Evolutionary conservation across 169 alveolate genomes (phyloP), one percentile per base, ranked within the genome.

Genomic region (Pseudocohnilembus persalinus): DNA sequence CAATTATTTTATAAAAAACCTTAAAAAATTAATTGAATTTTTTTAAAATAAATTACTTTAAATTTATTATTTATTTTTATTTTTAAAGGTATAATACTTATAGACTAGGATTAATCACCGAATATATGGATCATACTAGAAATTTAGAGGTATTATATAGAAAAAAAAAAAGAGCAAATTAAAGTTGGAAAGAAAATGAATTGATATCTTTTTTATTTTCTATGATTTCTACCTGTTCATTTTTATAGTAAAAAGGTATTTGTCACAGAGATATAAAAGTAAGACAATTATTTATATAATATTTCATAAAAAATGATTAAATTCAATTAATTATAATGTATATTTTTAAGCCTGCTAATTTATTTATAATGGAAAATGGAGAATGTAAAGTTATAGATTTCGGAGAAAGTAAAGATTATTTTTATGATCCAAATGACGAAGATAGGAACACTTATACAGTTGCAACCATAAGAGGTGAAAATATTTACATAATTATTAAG

Each of bases 391-490:
- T 95, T 0, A 95, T 95, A 32, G 97, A 95, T 84, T 95, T 95
- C 75, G 97, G 97, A 30, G 97, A 95, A 85, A 90, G 95, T 33
- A 95, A 95, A 78, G 97, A 95, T 83, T 93, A 85, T 49, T 90
- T 93, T 81, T 90, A 88, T 83, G 97, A 95, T 34, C 92, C 82
- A 0, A 96, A 95, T 29, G 96, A 95, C 88, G 96, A 94, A 72
- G 94, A 92, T 0, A 89, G 90, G 29, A 88, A 93, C n/a, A 94
- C 96, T 1, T 80, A 86, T 63, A 86, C 90, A 15, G 83, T 86
- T 74, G 84, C 84, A 49, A 79, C 84, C 49, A 79, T 79, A n/a
- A 79, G 84, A 91, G 83, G n/a, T n/a, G n/a, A n/a, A n/a, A n/a
- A n/a, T n/a, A n/a, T n/a, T n/a, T n/a, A n/a, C n/a, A n/a, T n/a